phyloP scores from a whole-genome alignment of 768 basidiomycete species.

The Leccinum rimulosum region DNA sequence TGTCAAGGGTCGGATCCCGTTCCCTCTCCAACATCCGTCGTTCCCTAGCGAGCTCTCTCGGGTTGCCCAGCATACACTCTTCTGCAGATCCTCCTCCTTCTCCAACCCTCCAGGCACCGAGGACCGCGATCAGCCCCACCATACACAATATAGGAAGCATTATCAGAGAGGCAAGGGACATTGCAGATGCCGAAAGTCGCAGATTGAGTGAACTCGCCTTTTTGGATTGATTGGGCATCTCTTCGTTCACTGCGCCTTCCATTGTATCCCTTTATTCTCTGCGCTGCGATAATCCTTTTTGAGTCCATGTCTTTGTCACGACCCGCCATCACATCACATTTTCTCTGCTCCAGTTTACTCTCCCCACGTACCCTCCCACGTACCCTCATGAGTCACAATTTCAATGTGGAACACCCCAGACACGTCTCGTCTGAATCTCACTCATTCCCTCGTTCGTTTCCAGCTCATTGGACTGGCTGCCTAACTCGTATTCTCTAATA shows the following conservation, averaged over 20 bases:
- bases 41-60: slow-evolving; percentile 37
- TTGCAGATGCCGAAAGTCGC: slow-evolving; percentile 67
- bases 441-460: slow-evolving; percentile 13
- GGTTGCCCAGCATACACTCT: slow-evolving; percentile 18
- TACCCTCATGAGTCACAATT: slow-evolving; percentile 9
- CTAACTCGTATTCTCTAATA: neutral
- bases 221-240: slow-evolving; percentile 34
- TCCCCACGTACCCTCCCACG: slow-evolving; percentile 3
- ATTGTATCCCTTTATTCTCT: neutral
- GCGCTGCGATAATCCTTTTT: neutral
- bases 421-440: slow-evolving; percentile 4
- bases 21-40: slow-evolving; percentile 47
- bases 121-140: slow-evolving; percentile 51
- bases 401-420: slow-evolving; percentile 3
- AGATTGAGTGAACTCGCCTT: slow-evolving; percentile 74
- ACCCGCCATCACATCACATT: neutral
- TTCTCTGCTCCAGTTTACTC: neutral
- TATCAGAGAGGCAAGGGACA: slow-evolving; percentile 46
- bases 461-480: neutral
- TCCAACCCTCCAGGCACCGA: slow-evolving; percentile 31
- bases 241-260: neutral
- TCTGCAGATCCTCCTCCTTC: slow-evolving; percentile 38
- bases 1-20: slow-evolving; percentile 33
- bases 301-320: neutral
- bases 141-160: slow-evolving; percentile 62